These are phyloP conservation scores for Cladosporium sp. DNA, from an alignment of 2,329 filamentous ascomycete genomes.

Conservation along the genomic window DNA sequence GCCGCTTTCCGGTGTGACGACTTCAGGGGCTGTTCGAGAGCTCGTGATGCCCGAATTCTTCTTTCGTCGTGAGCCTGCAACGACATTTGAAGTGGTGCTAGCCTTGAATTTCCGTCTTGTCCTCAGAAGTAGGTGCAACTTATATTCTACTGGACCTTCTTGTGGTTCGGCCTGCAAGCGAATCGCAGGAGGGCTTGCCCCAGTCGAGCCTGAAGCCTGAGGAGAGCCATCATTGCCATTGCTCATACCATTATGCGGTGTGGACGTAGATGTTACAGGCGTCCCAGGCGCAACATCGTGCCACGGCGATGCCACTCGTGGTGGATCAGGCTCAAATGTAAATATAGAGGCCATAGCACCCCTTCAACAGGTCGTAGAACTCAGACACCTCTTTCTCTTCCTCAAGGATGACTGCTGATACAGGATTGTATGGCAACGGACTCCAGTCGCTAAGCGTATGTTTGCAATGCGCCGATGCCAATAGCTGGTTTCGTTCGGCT, in stretches of 20 bases:
- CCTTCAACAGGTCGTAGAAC: not conserved
- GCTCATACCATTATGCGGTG: conserved; percentile 3
- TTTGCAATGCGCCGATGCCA: not conserved
- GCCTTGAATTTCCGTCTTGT: conserved; percentile 69
- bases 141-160: conserved; percentile 93
- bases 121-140: conserved; percentile 81
- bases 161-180: conserved; percentile 87
- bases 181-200: conserved; percentile 45
- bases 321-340: conserved; percentile 85
- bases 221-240: not conserved
- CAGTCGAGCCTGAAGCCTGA: too few species aligned
- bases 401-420: not conserved
- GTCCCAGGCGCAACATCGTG: conserved; percentile 23
- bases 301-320: conserved; percentile 89
- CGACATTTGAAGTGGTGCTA: conserved; percentile 60
- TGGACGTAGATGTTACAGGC: conserved; percentile 13
- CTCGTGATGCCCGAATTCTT: conserved; percentile 21
- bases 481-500: not conserved
- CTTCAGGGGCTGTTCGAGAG: conserved; percentile 28
- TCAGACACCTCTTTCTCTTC: not conserved
- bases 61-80: conserved; percentile 50
- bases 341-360: conserved; percentile 83
- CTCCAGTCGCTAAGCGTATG: not conserved
- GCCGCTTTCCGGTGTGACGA: conserved; percentile 4
- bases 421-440: not conserved